These are phyloP conservation scores for Solanum acaule DNA, from an alignment of 257 asterid genomes.

Conservation along the genomic window DNA sequence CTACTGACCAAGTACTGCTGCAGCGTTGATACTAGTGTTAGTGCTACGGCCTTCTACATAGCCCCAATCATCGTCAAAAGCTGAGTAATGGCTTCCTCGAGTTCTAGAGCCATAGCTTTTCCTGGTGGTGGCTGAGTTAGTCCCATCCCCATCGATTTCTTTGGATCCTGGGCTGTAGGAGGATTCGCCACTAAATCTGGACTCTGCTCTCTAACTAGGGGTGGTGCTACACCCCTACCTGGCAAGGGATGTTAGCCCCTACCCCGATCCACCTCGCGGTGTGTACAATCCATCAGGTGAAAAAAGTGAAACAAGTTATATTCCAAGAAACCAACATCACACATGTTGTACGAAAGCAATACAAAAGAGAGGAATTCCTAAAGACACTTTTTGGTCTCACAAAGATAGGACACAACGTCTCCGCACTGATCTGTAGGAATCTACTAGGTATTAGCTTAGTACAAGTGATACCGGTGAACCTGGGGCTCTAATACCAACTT, in stretches of 20 bases:
- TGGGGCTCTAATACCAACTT: too few species aligned
- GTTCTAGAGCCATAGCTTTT: neutral
- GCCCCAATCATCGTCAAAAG: neutral
- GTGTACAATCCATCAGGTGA: too few species aligned
- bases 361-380: neutral
- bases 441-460: too few species aligned
- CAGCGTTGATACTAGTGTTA: neutral
- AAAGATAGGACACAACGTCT: neutral
- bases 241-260: too few species aligned
- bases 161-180: neutral
- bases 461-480: too few species aligned
- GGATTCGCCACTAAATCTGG: neutral
- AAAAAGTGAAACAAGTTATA: too few species aligned
- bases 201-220: too few species aligned
- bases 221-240: too few species aligned
- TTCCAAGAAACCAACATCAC: neutral
- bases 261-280: too few species aligned
- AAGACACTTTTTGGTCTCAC: neutral
- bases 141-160: neutral
- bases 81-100: neutral
- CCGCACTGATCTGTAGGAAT: too few species aligned
- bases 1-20: neutral
- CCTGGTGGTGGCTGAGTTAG: neutral
- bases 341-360: neutral
- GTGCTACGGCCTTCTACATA: neutral